Percentiles rank a stretch among this genome's conserved stretches.
Conservation (phyloP, 441 rosid genomes). For the Pelargonium myrrhifolium region DNA sequence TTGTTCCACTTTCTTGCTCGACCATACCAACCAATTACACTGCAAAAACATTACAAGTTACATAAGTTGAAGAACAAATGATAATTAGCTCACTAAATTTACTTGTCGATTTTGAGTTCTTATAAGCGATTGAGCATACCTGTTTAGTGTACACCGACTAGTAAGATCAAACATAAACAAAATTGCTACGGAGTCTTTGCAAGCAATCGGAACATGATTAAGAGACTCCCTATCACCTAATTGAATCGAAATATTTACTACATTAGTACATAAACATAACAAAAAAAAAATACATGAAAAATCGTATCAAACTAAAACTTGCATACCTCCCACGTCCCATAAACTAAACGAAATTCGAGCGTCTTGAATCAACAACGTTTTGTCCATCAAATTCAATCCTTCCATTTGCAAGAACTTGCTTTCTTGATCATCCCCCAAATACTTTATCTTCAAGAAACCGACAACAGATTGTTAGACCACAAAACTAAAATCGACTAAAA, state of each 20-base stretch:
- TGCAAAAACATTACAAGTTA: conserved; percentile 17
- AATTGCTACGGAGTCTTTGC: conserved; percentile 75
- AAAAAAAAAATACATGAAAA: no score
- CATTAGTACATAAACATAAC: not conserved
- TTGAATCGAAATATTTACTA: not conserved
- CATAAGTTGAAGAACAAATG: no score
- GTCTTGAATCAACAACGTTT: conserved; percentile 52
- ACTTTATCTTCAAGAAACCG: conserved; percentile 44
- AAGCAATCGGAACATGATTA: conserved; percentile 50
- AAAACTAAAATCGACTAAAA: no score
- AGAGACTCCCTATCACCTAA: conserved; percentile 45
- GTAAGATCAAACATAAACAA: conserved; percentile 75
- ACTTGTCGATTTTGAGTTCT: not conserved
- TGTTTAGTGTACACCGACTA: conserved; percentile 59
- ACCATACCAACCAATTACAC: conserved; percentile 66
- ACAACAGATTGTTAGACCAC: not conserved
- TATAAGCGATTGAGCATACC: conserved; percentile 24
- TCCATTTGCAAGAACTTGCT: conserved; percentile 25
- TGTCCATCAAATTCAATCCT: conserved; percentile 58
- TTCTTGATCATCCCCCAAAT: conserved; percentile 54
- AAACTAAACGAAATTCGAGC: conserved; percentile 70
- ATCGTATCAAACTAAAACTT: no score
- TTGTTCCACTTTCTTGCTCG: conserved; percentile 71
- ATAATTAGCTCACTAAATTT: no score
- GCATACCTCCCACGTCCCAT: conserved; percentile 73